A percentile compares a stretch with the other conserved stretches of the same genome.
These are phyloP conservation scores for Hypseocharis bilobata DNA, from an alignment of 441 rosid genomes.

Conservation along the genomic window DNA sequence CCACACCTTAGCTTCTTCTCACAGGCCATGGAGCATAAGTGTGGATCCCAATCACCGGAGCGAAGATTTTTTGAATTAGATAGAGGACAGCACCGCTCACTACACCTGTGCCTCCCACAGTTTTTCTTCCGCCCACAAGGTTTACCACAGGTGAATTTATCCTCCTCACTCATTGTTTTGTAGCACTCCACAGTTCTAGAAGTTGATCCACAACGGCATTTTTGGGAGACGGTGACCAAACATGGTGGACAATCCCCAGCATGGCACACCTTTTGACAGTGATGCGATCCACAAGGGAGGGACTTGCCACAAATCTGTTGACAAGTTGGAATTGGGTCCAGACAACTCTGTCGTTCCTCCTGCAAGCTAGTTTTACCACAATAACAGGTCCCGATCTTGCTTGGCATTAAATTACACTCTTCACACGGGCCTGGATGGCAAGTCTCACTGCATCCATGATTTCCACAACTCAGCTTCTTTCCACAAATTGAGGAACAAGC, in stretches of 20 bases:
- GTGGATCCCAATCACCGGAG: conserved; percentile 71
- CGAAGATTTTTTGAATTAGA: conserved; percentile 34
- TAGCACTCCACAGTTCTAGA: conserved; percentile 67
- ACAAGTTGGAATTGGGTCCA: conserved; percentile 84
- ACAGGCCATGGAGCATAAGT: conserved; percentile 78
- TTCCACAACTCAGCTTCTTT: conserved; percentile 55
- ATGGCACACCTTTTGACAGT: conserved; percentile 69
- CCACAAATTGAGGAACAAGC: conserved; percentile 61
- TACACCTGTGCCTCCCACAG: conserved; percentile 92
- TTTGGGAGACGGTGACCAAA: conserved; percentile 52
- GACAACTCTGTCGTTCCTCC: conserved; percentile 66
- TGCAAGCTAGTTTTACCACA: conserved; percentile 74
- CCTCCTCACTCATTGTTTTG: conserved; percentile 41
- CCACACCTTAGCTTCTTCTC: conserved; percentile 91
- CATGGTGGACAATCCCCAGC: conserved; percentile 75
- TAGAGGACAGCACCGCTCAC: conserved; percentile 88
- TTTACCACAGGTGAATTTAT: conserved; percentile 60
- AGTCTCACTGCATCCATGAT: conserved; percentile 52
- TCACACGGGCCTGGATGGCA: conserved; percentile 91
- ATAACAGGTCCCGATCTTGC: conserved; percentile 56
- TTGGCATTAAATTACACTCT: conserved; percentile 64
- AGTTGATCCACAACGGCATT: conserved; percentile 76
- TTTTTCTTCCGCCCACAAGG: conserved; percentile 80
- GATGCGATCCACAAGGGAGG: conserved; percentile 65
- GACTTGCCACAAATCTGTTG: conserved; percentile 51